phyloP scores from a whole-genome alignment of 306 rosid genomes.

The Ochetophila trinervis region DNA sequence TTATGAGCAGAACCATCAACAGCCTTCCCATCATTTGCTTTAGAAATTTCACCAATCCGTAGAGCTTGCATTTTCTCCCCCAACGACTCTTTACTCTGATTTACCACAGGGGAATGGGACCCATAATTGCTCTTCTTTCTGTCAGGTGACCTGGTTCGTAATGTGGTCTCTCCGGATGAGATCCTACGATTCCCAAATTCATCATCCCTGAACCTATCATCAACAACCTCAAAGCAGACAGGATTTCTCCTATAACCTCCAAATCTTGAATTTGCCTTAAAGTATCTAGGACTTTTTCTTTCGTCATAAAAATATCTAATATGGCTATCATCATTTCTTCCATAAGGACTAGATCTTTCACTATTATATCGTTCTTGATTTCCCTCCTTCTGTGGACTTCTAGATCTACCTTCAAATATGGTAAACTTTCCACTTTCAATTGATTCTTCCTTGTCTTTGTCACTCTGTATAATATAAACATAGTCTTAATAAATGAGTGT shows the following conservation, averaged over 20 bases:
- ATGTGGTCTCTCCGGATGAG: constrained; percentile 40
- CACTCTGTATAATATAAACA: constrained; percentile 36
- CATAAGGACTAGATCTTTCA: constrained; percentile 39
- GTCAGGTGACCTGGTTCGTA: constrained; percentile 27
- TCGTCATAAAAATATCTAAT: constrained; percentile 59
- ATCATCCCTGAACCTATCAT: constrained; percentile 66
- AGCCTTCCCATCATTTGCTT: constrained; percentile 22
- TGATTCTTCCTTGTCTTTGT: constrained; percentile 55
- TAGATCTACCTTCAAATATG: constrained; percentile 34
- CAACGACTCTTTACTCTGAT: constrained; percentile 16
- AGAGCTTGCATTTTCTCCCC: constrained; percentile 31
- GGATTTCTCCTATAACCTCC: constrained; percentile 45
- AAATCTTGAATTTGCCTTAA: constrained; percentile 33
- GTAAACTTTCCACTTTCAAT: constrained; percentile 34
- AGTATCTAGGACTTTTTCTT: constrained; percentile 62
- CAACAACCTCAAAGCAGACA: constrained; percentile 70
- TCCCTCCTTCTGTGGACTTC: constrained; percentile 26
- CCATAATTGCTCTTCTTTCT: constrained; percentile 27
- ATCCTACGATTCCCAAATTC: constrained; percentile 34
- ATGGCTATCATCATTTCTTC: constrained; percentile 33
- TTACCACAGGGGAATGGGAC: constrained; percentile 23
- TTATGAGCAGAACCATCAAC: constrained; percentile 27
- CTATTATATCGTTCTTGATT: constrained; percentile 12
- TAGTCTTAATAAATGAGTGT: background rate
- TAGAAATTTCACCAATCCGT: constrained; percentile 33